A percentile compares a stretch with the other conserved stretches of the same genome.
Evolutionary conservation across 805 yeast genomes (phyloP).

Genomic region (Komagataella kurtzmanii): DNA sequence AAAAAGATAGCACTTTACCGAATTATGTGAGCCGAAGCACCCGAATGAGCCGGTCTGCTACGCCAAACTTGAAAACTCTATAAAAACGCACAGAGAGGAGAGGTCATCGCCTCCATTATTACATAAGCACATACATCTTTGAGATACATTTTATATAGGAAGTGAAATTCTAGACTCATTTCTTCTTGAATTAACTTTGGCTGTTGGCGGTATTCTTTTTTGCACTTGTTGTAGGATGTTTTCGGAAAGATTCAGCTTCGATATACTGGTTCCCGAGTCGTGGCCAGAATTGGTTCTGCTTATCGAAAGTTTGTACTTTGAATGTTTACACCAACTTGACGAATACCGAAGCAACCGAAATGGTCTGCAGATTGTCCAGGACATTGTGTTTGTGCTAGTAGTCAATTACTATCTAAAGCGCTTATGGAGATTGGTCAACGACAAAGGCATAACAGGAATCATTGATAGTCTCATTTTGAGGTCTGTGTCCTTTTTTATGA

Average conservation of each 20-base stretch:
- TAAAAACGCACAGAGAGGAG: not conserved
- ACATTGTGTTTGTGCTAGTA: not conserved
- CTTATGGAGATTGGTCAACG: not conserved
- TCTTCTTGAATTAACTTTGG: too few relatives aligned
- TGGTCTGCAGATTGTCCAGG: not conserved
- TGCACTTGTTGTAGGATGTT: not conserved
- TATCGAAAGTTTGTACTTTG: not conserved
- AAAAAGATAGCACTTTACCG: constrained; percentile 6
- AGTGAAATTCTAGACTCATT: not conserved
- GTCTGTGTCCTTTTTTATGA: constrained; percentile 13
- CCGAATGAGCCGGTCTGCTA: constrained; percentile 3
- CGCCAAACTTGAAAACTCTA: not conserved
- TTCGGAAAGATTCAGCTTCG: not conserved
- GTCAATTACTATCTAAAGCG: not conserved
- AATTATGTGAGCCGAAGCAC: constrained; percentile 1
- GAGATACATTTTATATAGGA: not conserved
- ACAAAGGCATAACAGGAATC: not conserved
- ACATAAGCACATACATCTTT: not conserved
- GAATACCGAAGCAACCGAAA: not conserved
- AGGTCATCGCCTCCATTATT: not conserved
- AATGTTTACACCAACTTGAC: not conserved
- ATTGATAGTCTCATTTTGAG: not conserved
- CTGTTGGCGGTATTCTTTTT: not conserved
- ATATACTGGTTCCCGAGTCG: not conserved
- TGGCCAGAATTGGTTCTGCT: not conserved